phyloP scores from a whole-genome alignment of 2,329 filamentous ascomycete species.

The Botrytis squamosa region DNA sequence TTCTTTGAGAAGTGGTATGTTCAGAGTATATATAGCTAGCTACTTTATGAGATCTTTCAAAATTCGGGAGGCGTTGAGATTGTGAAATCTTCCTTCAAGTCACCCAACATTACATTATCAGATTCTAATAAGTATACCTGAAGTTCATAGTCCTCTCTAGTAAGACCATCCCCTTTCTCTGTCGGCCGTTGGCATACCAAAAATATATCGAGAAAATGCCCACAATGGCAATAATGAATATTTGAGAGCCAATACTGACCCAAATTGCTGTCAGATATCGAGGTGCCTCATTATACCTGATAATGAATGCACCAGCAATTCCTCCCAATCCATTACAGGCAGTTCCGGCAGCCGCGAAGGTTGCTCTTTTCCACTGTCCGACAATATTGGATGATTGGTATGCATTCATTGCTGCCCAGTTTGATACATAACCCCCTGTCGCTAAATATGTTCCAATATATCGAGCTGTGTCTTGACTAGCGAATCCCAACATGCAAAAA shows the following conservation, averaged over 20 bases:
- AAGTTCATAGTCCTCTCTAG: conserved; percentile 45
- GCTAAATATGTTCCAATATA: conserved; percentile 42
- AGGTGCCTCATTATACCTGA: conserved; percentile 59
- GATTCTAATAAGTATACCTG: conserved; percentile 36
- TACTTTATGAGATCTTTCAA: neutral
- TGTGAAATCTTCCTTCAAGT: neutral
- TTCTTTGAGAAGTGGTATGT: neutral
- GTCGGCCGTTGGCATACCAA: conserved; percentile 49
- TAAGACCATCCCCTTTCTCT: conserved; percentile 47
- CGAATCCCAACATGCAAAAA: conserved; percentile 38
- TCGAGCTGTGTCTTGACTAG: conserved; percentile 33
- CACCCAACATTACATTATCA: neutral
- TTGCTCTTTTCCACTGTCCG: conserved; percentile 85
- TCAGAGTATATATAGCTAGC: neutral
- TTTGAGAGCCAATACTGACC: conserved; percentile 64
- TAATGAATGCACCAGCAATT: conserved; percentile 70
- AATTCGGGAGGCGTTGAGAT: neutral
- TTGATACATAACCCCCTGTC: conserved; percentile 74
- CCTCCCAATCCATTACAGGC: conserved; percentile 78
- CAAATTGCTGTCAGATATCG: conserved; percentile 64
- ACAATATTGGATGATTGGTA: conserved; percentile 88
- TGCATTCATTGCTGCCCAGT: conserved; percentile 73
- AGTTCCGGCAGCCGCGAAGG: conserved; percentile 73
- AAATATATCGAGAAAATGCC: conserved; percentile 54
- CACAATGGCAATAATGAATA: conserved; percentile 57